Evolutionary conservation across 441 rosid genomes (phyloP).

Genomic region (Populus trichocarpa): DNA sequence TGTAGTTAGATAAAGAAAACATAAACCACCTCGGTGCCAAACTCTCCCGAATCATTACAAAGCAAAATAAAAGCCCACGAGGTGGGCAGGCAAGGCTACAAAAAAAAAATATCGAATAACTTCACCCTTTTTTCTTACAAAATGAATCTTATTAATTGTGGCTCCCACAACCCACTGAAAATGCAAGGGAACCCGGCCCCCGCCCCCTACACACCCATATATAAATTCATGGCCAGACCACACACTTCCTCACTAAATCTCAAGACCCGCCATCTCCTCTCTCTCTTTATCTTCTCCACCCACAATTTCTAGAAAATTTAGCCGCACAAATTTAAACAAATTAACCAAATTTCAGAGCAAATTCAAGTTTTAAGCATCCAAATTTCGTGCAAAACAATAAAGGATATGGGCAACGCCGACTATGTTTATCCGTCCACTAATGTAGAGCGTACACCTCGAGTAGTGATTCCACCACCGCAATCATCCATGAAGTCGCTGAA

Average conservation of each 20-base stretch:
- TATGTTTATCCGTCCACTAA: conserved; percentile 30
- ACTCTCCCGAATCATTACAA: too few relatives aligned
- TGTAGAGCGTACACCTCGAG: conserved; percentile 38
- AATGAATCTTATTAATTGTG: neutral
- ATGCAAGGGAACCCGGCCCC: neutral
- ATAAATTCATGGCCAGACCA: conserved; percentile 14
- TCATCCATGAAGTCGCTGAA: conserved; percentile 68
- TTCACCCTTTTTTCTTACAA: too few relatives aligned
- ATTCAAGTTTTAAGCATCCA: neutral
- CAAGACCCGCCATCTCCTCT: neutral
- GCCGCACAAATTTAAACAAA: neutral
- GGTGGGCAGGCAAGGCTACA: neutral
- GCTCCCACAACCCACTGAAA: conserved; percentile 11
- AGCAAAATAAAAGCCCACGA: neutral
- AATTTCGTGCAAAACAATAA: neutral
- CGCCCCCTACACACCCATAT: neutral
- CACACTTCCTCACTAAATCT: conserved; percentile 1
- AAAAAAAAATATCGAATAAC: neutral
- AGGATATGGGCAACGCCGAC: conserved; percentile 43
- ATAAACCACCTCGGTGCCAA: too few relatives aligned
- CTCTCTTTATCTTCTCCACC: neutral
- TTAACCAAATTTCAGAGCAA: neutral
- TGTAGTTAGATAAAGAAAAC: too few relatives aligned
- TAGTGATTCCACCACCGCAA: conserved; percentile 67
- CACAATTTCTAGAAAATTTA: neutral